phyloP scores from a whole-genome alignment of 495 filamentous ascomycete genomes.

The Corynascus novoguineensis region DNA sequence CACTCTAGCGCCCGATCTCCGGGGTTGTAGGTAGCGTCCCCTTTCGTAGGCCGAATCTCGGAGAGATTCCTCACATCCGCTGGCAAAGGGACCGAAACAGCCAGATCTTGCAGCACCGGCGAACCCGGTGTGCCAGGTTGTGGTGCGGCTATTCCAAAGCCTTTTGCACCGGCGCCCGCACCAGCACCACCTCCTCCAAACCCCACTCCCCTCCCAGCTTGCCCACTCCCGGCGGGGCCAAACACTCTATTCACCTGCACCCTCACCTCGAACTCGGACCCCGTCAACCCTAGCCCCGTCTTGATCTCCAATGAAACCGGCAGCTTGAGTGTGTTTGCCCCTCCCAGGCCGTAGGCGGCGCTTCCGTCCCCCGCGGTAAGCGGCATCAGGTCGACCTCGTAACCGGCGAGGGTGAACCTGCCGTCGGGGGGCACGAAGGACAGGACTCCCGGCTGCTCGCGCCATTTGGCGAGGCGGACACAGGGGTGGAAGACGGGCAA shows the following conservation, averaged over 20 bases:
- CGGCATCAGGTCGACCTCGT: constrained; percentile 87
- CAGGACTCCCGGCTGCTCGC: constrained; percentile 78
- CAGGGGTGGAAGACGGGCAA: constrained; percentile 97
- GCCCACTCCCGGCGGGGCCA: constrained; percentile 39
- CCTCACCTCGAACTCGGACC: constrained; percentile 84
- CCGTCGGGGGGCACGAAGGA: constrained; percentile 96
- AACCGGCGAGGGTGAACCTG: constrained; percentile 88
- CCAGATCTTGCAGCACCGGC: constrained; percentile 72
- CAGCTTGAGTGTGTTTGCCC: constrained; percentile 51
- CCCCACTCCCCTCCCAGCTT: constrained; percentile 45
- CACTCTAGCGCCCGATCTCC: constrained; percentile 73
- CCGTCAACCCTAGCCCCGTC: constrained; percentile 65
- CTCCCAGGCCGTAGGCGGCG: no score
- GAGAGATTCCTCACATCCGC: constrained; percentile 76
- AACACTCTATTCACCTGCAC: constrained; percentile 63
- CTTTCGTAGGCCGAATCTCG: constrained; percentile 75
- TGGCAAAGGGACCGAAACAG: constrained; percentile 77
- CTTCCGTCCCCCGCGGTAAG: constrained; percentile 24
- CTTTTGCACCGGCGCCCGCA: constrained; percentile 9
- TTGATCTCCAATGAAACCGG: constrained; percentile 78
- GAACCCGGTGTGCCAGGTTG: constrained; percentile 43
- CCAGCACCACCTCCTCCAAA: constrained; percentile 8
- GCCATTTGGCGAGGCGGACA: constrained; percentile 79
- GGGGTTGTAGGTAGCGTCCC: constrained; percentile 75
- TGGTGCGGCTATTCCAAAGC: constrained; percentile 29